Percentiles rank a stretch among this genome's conserved stretches.
These are phyloP conservation scores for Steccherinum ochraceum DNA, from an alignment of 768 basidiomycete species.

Conservation along the genomic window DNA sequence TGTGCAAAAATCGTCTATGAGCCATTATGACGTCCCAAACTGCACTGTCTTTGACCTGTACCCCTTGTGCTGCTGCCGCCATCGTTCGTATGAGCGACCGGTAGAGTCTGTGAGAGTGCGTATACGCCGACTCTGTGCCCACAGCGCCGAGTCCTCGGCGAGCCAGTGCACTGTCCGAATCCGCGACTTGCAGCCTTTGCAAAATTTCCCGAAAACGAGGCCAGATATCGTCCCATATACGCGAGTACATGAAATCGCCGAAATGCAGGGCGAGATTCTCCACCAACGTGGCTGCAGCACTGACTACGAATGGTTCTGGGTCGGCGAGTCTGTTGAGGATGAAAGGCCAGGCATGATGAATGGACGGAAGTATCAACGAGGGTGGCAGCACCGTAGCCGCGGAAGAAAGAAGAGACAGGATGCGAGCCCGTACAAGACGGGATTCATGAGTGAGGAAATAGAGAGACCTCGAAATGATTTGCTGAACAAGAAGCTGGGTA, in stretches of 20 bases:
- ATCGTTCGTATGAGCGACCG: conserved; percentile 71
- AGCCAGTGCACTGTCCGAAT: conserved; percentile 60
- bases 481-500: conserved; percentile 68
- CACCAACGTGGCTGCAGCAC: conserved; percentile 68
- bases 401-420: conserved; percentile 67
- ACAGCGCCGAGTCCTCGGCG: conserved; percentile 44
- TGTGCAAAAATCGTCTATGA: conserved; percentile 73
- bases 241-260: conserved; percentile 80
- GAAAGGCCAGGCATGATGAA: conserved; percentile 93
- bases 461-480: conserved; percentile 81
- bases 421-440: conserved; percentile 76
- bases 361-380: conserved; percentile 71
- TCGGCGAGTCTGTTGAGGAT: conserved; percentile 80
- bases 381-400: conserved; percentile 70
- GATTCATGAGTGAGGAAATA: conserved; percentile 91
- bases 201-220: conserved; percentile 69
- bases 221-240: conserved; percentile 93
- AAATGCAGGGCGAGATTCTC: conserved; percentile 61
- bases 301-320: conserved; percentile 70
- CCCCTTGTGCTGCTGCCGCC: conserved; percentile 55
- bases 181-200: conserved; percentile 50
- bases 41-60: conserved; percentile 63
- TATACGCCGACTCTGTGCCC: conserved; percentile 68
- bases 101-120: conserved; percentile 76
- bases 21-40: conserved; percentile 78